Percentiles rank a stretch among this genome's conserved stretches.
Conservation (phyloP, 345 rosid species). For the Ailanthus altissimus region DNA sequence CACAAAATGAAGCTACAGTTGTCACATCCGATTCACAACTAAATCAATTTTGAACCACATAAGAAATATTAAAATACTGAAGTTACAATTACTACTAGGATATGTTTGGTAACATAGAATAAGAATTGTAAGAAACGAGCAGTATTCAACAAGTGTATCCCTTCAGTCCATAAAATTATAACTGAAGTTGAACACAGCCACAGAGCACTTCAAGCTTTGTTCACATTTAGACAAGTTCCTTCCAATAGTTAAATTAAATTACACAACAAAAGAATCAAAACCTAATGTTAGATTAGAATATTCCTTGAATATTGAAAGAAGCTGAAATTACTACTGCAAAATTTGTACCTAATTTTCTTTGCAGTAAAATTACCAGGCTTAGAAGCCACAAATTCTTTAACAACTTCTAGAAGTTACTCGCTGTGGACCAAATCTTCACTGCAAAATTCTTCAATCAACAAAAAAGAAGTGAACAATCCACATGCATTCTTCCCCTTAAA, state of each 20-base stretch:
- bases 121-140: not conserved
- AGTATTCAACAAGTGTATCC: not conserved
- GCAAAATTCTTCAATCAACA: slow-evolving; percentile 4
- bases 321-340: not conserved
- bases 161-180: not conserved
- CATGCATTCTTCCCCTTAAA: not conserved
- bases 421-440: slow-evolving; percentile 9
- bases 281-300: not conserved
- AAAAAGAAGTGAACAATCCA: not conserved
- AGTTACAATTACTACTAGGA: not conserved
- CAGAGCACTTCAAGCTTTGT: not conserved
- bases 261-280: not conserved
- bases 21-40: not conserved
- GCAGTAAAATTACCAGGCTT: slow-evolving; percentile 13
- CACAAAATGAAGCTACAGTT: not conserved
- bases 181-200: not conserved
- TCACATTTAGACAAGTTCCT: not conserved
- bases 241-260: not conserved
- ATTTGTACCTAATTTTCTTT: not conserved
- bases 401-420: not conserved
- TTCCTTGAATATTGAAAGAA: slow-evolving; percentile 1
- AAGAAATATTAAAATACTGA: not conserved
- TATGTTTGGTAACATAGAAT: not conserved
- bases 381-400: slow-evolving; percentile 11
- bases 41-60: not conserved